These are phyloP conservation scores for Ascochyta pisi DNA, from an alignment of 2,329 filamentous ascomycete species.

Conservation along the genomic window DNA sequence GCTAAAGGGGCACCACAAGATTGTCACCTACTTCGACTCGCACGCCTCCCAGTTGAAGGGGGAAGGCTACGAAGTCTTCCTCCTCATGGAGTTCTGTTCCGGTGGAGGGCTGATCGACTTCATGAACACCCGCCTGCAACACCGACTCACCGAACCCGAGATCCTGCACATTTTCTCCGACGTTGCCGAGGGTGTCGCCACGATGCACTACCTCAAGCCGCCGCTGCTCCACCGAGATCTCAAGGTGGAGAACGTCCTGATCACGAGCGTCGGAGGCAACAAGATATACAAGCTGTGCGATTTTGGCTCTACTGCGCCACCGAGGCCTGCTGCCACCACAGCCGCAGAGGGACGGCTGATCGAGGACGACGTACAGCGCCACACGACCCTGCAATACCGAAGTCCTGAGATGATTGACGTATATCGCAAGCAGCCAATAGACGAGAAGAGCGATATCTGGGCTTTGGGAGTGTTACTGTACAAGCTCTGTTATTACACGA, in stretches of 20 bases:
- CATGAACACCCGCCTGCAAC: constrained; percentile 98
- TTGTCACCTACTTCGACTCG: constrained; percentile 98
- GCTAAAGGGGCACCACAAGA: constrained; percentile 92
- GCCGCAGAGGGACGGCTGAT: constrained; percentile 88
- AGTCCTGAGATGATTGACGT: constrained; percentile 99
- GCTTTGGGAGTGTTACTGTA: constrained; percentile 93
- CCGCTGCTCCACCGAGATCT: constrained; percentile 90
- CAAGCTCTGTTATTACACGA: constrained; percentile 99
- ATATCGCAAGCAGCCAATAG: constrained; percentile 92
- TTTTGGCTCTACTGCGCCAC: constrained; percentile 89
- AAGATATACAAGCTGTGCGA: constrained; percentile 95
- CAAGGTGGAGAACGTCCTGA: constrained; percentile 98
- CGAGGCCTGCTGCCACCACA: constrained; percentile 82
- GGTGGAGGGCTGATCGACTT: constrained; percentile 98
- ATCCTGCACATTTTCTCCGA: constrained; percentile 97
- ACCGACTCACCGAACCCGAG: constrained; percentile 95
- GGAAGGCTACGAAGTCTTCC: constrained; percentile 95
- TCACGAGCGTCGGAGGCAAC: constrained; percentile 70
- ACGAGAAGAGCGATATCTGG: constrained; percentile 99
- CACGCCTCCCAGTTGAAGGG: constrained; percentile 93
- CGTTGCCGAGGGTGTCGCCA: constrained; percentile 93
- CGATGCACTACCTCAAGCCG: constrained; percentile 98
- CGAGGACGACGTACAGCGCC: constrained; percentile 95
- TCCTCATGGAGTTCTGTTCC: constrained; percentile 97
- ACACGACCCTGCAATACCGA: constrained; percentile 96